These are phyloP conservation scores for Saxophila tyrrhenica DNA, from an alignment of 495 filamentous ascomycete species.

Conservation along the genomic window DNA sequence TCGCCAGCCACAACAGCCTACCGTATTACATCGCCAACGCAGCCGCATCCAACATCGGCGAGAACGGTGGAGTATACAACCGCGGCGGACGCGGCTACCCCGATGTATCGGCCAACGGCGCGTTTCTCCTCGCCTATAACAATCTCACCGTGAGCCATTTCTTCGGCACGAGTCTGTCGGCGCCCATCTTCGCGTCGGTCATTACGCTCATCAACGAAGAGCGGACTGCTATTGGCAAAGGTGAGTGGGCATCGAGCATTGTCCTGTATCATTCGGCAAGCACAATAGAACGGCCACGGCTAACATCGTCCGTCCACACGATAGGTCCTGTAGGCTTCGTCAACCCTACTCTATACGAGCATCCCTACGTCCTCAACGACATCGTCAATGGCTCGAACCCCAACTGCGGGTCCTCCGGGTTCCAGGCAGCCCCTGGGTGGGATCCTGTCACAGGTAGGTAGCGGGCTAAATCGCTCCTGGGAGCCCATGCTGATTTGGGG, in stretches of 20 bases:
- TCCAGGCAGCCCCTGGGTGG: constrained; percentile 18
- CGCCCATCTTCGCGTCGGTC: constrained; percentile 24
- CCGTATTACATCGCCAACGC: constrained; percentile 10
- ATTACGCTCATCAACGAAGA: constrained; percentile 35
- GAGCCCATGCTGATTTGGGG: not conserved
- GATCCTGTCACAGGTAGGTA: constrained; percentile 17
- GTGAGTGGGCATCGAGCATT: too few species aligned
- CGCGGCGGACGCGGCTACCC: constrained; percentile 51
- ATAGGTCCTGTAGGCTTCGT: constrained; percentile 22
- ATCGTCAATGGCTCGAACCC: constrained; percentile 48
- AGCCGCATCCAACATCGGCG: constrained; percentile 9
- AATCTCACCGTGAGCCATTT: not conserved
- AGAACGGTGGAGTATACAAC: constrained; percentile 34
- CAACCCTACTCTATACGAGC: constrained; percentile 15
- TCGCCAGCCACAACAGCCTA: not conserved
- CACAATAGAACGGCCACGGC: too few species aligned
- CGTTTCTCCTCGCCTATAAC: constrained; percentile 34
- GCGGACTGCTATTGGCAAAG: constrained; percentile 32
- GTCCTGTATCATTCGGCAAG: too few species aligned
- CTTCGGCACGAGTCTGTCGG: constrained; percentile 14
- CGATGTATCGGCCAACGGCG: constrained; percentile 60
- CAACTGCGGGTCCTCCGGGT: constrained; percentile 39
- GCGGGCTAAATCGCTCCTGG: not conserved
- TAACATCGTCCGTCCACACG: constrained; percentile 14
- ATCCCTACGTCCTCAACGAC: constrained; percentile 51